Evolutionary conservation across 2,329 filamentous ascomycete genomes (phyloP), one percentile per base, ranked within the genome.

Genomic region (Penicillium sp.): DNA sequence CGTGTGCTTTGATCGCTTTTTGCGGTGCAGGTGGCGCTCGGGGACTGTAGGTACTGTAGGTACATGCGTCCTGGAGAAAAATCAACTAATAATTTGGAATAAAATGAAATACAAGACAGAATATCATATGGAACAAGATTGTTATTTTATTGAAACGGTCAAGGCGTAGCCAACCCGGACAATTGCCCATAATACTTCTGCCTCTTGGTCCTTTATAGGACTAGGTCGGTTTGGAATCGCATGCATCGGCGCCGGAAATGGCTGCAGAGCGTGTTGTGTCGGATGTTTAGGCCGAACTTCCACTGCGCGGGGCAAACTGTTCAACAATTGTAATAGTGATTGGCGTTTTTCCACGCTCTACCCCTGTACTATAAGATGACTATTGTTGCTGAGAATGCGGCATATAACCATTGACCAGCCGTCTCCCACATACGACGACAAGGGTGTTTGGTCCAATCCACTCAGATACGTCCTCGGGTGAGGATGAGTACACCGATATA

Each of bases 1-100:
- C 47, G 51, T 52, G 59, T 58, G 61, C 61, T 60, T 52, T 50
- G 61, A 38, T 56, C 60, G 38, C 42, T 43, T 43, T 47, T 33
- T 21, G 7, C 36, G 35, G 44, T 48, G 53, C 41, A 60, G 51
- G 59, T 49, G 49, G 50, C 49, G 60, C 55, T 55, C 49, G 41
- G 41, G 51, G 48, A 51, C 39, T 39, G 31, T 39, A 27, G 35
- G 31, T 55, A 39, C 35, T 41, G 33, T 31, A 35, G 33, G 31
- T 53, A 47, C 44, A 51, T 60, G 42, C 36, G 53, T 35, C 33
- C 27, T n/a, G 17, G 29, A 17, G 41, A 42, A 43, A 43, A 48
- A 38, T 17, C 19, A 10, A 41, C 17, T 21, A 35, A 23, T 17
- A 9, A 27, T 31, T 29, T 17, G 23, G 10, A 50, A 49, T 19